Evolutionary conservation across 208 protist genomes (phyloP).

Genomic region (Acanthamoeba sp.): DNA sequence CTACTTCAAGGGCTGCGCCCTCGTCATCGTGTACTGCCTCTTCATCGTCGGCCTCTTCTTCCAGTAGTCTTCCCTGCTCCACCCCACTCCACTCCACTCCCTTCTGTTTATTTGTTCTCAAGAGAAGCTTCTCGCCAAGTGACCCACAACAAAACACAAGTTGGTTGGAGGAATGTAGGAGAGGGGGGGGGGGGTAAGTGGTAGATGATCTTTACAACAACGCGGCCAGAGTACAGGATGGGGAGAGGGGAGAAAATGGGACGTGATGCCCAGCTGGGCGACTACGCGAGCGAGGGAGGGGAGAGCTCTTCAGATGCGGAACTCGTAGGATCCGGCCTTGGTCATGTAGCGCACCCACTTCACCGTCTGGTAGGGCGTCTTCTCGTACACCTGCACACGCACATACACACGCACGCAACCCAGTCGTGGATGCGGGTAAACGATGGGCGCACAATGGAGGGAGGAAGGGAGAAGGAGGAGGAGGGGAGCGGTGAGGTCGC

Average conservation of each 20-base stretch:
- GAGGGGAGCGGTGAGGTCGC: background rate
- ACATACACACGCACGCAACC: constrained; percentile 87
- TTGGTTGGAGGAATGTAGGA: too few species aligned
- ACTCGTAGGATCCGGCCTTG: constrained; percentile 97
- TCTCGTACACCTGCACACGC: constrained; percentile 83
- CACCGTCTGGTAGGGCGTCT: constrained; percentile 93
- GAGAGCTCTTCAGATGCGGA: constrained; percentile 90
- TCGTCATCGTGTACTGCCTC: constrained; percentile 83
- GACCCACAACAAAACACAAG: too few species aligned
- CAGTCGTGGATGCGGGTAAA: background rate
- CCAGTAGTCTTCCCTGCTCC: background rate
- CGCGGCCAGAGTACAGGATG: too few species aligned
- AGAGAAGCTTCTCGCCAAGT: too few species aligned
- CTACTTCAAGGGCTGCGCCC: constrained; percentile 84
- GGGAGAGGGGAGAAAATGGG: too few species aligned
- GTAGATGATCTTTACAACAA: too few species aligned
- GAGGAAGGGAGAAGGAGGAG: constrained; percentile 76
- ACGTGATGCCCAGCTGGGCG: too few species aligned
- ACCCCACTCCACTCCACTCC: too few species aligned
- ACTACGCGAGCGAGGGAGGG: too few species aligned
- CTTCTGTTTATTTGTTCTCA: too few species aligned
- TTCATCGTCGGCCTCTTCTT: constrained; percentile 75
- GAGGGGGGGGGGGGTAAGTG: too few species aligned
- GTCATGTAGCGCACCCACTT: constrained; percentile 99
- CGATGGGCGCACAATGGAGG: too few species aligned